Conservation (phyloP, 2,329 filamentous ascomycete genomes). For the Podosphaera xanthii region DNA sequence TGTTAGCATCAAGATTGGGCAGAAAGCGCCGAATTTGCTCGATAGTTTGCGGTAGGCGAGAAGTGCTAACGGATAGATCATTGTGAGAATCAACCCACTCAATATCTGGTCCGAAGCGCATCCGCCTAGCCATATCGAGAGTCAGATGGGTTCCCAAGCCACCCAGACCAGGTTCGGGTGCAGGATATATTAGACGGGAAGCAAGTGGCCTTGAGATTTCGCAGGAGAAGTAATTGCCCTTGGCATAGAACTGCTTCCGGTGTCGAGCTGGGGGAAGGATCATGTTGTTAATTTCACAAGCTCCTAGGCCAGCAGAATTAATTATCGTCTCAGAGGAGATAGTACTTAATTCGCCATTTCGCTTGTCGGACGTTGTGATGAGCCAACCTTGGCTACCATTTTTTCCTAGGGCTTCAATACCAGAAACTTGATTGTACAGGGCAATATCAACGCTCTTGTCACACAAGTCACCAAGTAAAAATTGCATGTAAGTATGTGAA, state of each 20-base stretch:
- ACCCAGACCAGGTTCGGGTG: constrained; percentile 55
- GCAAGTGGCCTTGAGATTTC: constrained; percentile 38
- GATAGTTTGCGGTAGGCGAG: constrained; percentile 41
- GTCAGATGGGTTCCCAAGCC: constrained; percentile 88
- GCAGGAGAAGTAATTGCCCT: constrained; percentile 91
- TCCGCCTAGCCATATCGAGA: constrained; percentile 59
- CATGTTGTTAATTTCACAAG: constrained; percentile 61
- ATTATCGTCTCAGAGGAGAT: constrained; percentile 58
- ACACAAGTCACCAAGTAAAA: constrained; percentile 54
- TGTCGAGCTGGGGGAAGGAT: constrained; percentile 37
- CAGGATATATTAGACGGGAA: constrained; percentile 64
- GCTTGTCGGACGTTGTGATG: constrained; percentile 29
- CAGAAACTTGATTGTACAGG: constrained; percentile 40
- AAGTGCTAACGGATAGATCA: constrained; percentile 45
- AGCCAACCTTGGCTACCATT: constrained; percentile 42
- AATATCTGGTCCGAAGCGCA: constrained; percentile 86
- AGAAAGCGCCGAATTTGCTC: constrained; percentile 59
- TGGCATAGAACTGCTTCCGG: constrained; percentile 53
- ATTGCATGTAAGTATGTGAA: constrained; percentile 64
- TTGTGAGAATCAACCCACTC: constrained; percentile 62
- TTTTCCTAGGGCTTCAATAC: constrained; percentile 20
- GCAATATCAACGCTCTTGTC: constrained; percentile 54
- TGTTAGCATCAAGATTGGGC: constrained; percentile 42
- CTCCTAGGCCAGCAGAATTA: constrained; percentile 67
- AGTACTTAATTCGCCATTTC: constrained; percentile 24